Base-by-base conservation (phyloP, 2,329 filamentous ascomycete species). In the Metarhizium robertsii region DNA sequence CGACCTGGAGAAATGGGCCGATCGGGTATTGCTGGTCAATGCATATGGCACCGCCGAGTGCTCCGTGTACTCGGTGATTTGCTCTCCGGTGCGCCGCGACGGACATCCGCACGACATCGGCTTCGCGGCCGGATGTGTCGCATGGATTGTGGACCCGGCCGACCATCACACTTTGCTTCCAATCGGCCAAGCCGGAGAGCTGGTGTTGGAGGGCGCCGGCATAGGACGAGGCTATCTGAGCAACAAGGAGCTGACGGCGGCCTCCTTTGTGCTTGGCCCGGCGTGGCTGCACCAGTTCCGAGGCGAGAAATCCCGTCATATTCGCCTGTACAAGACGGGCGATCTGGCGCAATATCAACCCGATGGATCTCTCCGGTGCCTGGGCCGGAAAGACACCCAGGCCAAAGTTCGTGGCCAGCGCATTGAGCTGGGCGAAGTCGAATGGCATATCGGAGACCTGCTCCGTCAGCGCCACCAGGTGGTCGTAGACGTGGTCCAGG, bases 221-320 rank as follows among this genome's bases (percentile, higher is more conserved):
- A 74, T 84, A 20, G 79, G 77, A 20, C 70, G 75, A 14, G 79
- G 79, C 30, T 84, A 84, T 18, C 69, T 68, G 11, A 71, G 71
- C 20, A 72, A 71, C 0, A 84, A 84, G 57, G 73, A 84, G 47
- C 65, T 67, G 14, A 69, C 77, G 10, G 40, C 40, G 6, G n/a
- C 13, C 13, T 18, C n/a, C 13, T 18, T 43, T 53, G 77, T 75
- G 6, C 63, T 61, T 4, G 82, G 78, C 76, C 71, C 16, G 61
- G 62, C 38, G 62, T 64, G 14, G 13, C 32, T 34, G 32, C 6
- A 34, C 10, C 32, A 34, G 32, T 34, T 34, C 32, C 6, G 32
- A 34, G 32, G 32, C 32, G 32, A 34, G 32, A 2, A 34, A 34
- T 34, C 32, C 32, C 32, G 32, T 34, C 32, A 34, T 34, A 16